Percentiles rank a stretch among this genome's conserved stretches.
phyloP scores from a whole-genome alignment of 2,329 filamentous ascomycete genomes.

The Trichoderma lentiforme region DNA sequence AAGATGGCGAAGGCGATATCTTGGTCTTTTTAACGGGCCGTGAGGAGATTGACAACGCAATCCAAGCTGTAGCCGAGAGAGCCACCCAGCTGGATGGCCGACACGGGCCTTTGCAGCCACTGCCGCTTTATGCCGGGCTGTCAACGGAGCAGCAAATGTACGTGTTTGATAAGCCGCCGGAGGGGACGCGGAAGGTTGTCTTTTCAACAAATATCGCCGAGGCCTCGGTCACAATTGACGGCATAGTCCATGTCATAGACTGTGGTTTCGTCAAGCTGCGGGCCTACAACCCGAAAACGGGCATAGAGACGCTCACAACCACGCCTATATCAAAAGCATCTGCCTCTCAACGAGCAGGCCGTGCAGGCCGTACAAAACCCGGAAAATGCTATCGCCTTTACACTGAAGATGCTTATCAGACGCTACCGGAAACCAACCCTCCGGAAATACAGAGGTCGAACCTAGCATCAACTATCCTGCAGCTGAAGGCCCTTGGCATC shows the following conservation, averaged over 20 bases:
- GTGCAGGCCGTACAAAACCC: slow-evolving; percentile 82
- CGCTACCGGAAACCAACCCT: slow-evolving; percentile 67
- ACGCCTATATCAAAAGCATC: slow-evolving; percentile 86
- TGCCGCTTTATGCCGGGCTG: slow-evolving; percentile 87
- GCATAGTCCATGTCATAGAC: slow-evolving; percentile 88
- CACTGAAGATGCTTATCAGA: slow-evolving; percentile 68
- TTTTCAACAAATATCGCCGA: slow-evolving; percentile 96
- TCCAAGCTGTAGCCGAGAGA: slow-evolving; percentile 76
- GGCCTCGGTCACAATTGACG: slow-evolving; percentile 90
- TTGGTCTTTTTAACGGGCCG: slow-evolving; percentile 88
- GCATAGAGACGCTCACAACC: slow-evolving; percentile 82
- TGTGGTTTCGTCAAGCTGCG: slow-evolving; percentile 87
- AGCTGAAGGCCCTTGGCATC: slow-evolving; percentile 91
- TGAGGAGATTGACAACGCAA: slow-evolving; percentile 82
- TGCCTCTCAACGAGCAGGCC: slow-evolving; percentile 84
- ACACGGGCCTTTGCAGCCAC: slow-evolving; percentile 31
- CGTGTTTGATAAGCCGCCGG: slow-evolving; percentile 80
- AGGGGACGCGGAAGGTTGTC: slow-evolving; percentile 84
- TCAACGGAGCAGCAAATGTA: slow-evolving; percentile 92
- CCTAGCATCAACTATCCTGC: slow-evolving; percentile 80
- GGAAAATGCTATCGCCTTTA: slow-evolving; percentile 95
- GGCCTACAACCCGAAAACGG: slow-evolving; percentile 77
- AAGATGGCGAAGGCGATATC: slow-evolving; percentile 80
- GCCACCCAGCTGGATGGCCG: slow-evolving; percentile 53
- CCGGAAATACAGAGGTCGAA: slow-evolving; percentile 94